Base-by-base conservation (phyloP, 2,329 filamentous ascomycete species). In the Bipolaris oryzae region DNA sequence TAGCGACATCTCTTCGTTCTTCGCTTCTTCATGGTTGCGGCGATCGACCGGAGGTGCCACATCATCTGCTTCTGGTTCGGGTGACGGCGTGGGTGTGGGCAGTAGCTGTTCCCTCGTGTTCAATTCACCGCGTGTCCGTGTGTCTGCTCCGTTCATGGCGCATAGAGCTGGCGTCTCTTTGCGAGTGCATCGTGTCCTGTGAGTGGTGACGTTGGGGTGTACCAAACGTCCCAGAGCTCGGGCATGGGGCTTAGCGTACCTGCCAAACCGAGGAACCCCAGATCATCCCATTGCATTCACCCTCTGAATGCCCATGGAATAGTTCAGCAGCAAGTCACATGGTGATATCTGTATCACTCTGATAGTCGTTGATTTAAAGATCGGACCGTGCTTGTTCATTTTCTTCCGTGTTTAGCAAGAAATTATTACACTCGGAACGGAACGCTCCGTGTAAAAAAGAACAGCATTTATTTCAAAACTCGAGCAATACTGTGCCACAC, bases 61-160 rank as follows among this genome's bases (percentile, higher is more conserved):
- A 58, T 69, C 51, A 54, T 67, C 67, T 7, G 66, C 63, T 58
- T 67, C 63, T 16, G 65, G 64, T 58, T 68, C 63, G 16, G 71
- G 71, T 18, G 71, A 66, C 1, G 60, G 57, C 10, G 63, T 51
- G 4, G 71, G 73, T 41, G 72, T 71, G 3, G 69, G 71, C 15
- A 74, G 66, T 15, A 73, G 65, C 57, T 73, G 71, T 37, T 62
- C 60, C 33, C 49, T 55, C 16, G 59, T 50, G 45, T 59, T 58
- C 31, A 38, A 35, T 55, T 68, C 64, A 64, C 61, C 60, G 52
- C 55, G 53, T 13, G 47, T 60, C 55, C 62, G 58, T 58, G 57
- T 56, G 18, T 68, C 65, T 61, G 58, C 64, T 58, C 70, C 67
- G 57, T 70, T 72, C 72, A 75, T 75, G 45, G 64, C 70, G 66